Evolutionary conservation across 2,329 filamentous ascomycete genomes (phyloP), one percentile per base, ranked within the genome.

Genomic region (Podosphaera leucotricha): DNA sequence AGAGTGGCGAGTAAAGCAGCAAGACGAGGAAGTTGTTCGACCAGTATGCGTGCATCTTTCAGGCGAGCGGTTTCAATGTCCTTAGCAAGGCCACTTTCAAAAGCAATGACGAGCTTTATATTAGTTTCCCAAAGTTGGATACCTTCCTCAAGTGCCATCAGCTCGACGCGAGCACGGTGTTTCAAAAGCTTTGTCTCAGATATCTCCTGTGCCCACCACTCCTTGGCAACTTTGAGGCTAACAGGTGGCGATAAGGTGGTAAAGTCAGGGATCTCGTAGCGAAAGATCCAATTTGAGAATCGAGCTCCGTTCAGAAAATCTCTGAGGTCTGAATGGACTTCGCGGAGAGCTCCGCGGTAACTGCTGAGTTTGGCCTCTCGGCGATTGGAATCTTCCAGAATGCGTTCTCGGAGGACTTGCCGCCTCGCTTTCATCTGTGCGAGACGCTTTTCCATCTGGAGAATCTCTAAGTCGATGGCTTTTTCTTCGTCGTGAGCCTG

Each of bases 341-440:
- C 70, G 45, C 64, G 70, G 30, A 83, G 60, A 3, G 77, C 77
- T 1, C 75, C 71, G 18, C 68, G 71, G 56, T 83, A 85, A 0
- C 77, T 77, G 45, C 77, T 80, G 13, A 84, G 57, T n/a, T 73
- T 74, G 1, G 79, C 75, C 55, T 84, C 79, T 33, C 77, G 65
- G 44, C 68, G 67, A 51, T 77, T 84, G 49, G 68, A 67, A 1
- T 74, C 66, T 45, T 77, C 72, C 6, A 70, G 65, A 39, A 82
- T 71, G 53, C 72, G 67, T 2, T 66, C 66, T 48, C 70, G 61
- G 0, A 85, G 59, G 55, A 66, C 68, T n/a, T 67, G 63, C 50
- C 75, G 72, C 22, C 70, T 65, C 40, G 66, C 68, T 52, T 72
- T 72, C 60, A 84, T 64, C 2, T 66, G 66, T 20, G 66, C 63